Base-by-base conservation (phyloP, 1,284 basidiomycete species). In the Marasmius tenuissimus region DNA sequence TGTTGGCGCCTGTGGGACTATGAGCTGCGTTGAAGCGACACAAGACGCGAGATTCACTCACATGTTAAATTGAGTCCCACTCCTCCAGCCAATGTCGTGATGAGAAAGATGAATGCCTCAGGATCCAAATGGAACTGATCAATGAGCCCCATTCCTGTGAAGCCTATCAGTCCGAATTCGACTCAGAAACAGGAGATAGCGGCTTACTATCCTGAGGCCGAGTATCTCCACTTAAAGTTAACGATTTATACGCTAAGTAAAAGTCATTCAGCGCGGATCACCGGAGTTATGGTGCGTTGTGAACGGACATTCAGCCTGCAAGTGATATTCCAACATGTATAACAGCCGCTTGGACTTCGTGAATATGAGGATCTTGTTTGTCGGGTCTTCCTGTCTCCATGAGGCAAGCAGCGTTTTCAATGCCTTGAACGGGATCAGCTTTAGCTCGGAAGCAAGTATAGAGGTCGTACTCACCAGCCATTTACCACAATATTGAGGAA, bases 291-390 rank as follows among this genome's bases (percentile, higher is more conserved):
- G 45, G 20, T 20, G 35, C 11, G 27, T 27, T 27, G 27, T 27
- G 27, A 4, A 63, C 76, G 56, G 58, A 89, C 89, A 76, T 67
- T 79, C 75, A 7, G 75, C 76, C 20, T 79, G 78, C 16, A 96
- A 78, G 70, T 92, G 87, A 66, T 84, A 88, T 57, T 90, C 85
- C 39, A 96, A 75, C 82, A 93, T 92, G 10, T 90, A 86, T 20
- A 96, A 77, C 16, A 96, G 76, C 70, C 92, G 93, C 61, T 93
- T 86, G 1, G 91, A 91, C 71, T 93, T 93, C 2, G 93, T 94
- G 74, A 96, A 96, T 58, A 95, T 87, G 27, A 95, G 78, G 27
- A 94, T 88, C 70, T 93, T 94, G 73, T 91, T 95, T 0, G 79
- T 77, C 2, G 64, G 68, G 62, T 89, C 87, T 66, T 79, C 82